Evolutionary conservation across 495 filamentous ascomycete species (phyloP), one percentile per base, ranked within the genome.

Genomic region (Tuber magnatum): DNA sequence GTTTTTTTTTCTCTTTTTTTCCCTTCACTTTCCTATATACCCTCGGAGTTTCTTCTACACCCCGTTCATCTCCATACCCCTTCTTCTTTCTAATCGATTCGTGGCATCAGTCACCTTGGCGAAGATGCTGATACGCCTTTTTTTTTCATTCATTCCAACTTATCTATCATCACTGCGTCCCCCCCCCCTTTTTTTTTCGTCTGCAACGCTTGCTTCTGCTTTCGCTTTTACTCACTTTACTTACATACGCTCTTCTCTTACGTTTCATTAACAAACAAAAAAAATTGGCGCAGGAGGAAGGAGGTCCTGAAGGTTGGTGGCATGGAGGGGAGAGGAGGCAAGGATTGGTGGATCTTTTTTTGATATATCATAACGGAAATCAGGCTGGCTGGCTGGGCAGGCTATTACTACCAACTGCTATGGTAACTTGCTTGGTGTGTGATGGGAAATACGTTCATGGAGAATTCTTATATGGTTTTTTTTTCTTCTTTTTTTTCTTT

Each of bases 81-180:
- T 32, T 65, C 12, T 35, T 65, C n/a, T 35, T 4, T 65, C 14
- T 65, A 65, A 65, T 35, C 12, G 56, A 65, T 65, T 10, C 56
- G 14, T 65, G 56, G 14, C 12, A 65, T 65, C 56, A 18, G 32
- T 65, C 56, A 6, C n/a, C 9, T 61, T 61, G 51, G 51, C n/a
- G n/a, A 24, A 61, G 24, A 61, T 61, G 51, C 51, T 14, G 14
- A 61, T 69, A 24, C 43, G n/a, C 65, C 32, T 56, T 65, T 69
- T 39, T 56, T 65, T 69, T 7, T 32, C 24, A 73, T 74, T 72
- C 51, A 61, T 65, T 32, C 56, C 12, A 32, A 35, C 28, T 69
- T 71, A 68, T 70, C 38, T 42, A 69, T 74, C 69, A 65, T 80
- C 80, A 71, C 44, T 70, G 76, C 38, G 74, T 80, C 74, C 73